Conservation (phyloP, 345 rosid species). For the Murraya paniculata region DNA sequence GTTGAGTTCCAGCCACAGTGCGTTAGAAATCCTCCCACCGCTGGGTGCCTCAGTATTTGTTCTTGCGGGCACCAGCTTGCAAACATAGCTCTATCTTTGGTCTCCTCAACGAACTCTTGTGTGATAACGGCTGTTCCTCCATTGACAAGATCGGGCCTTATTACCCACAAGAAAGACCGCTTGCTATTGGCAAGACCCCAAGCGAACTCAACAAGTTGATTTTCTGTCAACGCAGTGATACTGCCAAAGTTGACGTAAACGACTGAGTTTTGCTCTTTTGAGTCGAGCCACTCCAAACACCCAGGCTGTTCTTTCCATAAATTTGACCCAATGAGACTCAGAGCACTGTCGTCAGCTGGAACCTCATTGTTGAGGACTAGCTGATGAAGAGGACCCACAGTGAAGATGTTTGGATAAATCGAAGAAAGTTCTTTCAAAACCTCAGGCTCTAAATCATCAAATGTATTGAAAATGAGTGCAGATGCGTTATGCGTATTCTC, state of each 20-base stretch:
- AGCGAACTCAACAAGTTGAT: slow-evolving; percentile 21
- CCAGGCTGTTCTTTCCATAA: slow-evolving; percentile 7
- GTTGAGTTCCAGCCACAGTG: slow-evolving; percentile 17
- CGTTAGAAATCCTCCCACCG: slow-evolving; percentile 8
- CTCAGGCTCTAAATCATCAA: slow-evolving; percentile 16
- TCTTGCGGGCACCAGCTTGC: slow-evolving; percentile 19
- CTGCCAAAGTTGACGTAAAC: slow-evolving; percentile 15
- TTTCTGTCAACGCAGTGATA: slow-evolving; percentile 8
- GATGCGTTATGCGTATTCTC: slow-evolving; percentile 7
- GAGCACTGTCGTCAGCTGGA: not conserved
- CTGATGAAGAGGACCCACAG: slow-evolving; percentile 15
- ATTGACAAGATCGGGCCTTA: slow-evolving; percentile 16
- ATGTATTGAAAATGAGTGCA: slow-evolving; percentile 21
- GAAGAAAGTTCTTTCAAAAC: slow-evolving; percentile 15
- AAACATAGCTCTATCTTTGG: not conserved
- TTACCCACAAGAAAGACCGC: slow-evolving; percentile 19
- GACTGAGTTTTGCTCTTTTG: slow-evolving; percentile 1
- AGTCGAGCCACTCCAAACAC: slow-evolving; percentile 13
- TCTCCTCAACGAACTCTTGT: not conserved
- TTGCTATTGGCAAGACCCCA: slow-evolving; percentile 27
- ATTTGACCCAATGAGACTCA: not conserved
- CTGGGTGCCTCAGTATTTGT: slow-evolving; percentile 7
- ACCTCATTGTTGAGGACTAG: not conserved
- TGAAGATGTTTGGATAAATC: slow-evolving; percentile 5
- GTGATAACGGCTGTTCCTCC: slow-evolving; percentile 18